These are phyloP conservation scores for Phytophthora ohioensis DNA, from an alignment of 352 stramenopile genomes.

Conservation along the genomic window DNA sequence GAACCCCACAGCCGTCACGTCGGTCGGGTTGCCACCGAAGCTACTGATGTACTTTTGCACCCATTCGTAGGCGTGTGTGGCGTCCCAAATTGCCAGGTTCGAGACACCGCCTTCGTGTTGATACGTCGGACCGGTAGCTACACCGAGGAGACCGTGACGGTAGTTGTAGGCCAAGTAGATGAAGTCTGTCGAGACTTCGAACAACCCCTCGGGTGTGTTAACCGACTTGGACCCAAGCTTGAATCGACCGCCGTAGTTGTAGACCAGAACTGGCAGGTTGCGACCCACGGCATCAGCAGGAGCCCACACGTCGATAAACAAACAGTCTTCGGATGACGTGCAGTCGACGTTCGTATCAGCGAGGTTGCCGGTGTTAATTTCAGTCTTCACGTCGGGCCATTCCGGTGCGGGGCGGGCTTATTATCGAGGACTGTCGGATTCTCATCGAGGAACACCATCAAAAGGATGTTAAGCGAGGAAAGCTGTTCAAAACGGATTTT, in stretches of 20 bases:
- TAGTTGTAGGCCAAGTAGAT: constrained; percentile 53
- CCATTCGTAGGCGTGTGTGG: constrained; percentile 44
- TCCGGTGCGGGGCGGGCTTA: not conserved
- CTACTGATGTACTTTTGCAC: constrained; percentile 47
- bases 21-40: constrained; percentile 46
- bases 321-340: too few relatives aligned
- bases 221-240: constrained; percentile 28
- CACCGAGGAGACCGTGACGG: constrained; percentile 35
- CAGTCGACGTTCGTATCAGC: not conserved
- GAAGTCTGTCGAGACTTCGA: constrained; percentile 38
- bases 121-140: constrained; percentile 34
- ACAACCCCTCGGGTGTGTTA: constrained; percentile 34
- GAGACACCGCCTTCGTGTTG: constrained; percentile 39
- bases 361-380: constrained; percentile 1
- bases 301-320: constrained; percentile 45
- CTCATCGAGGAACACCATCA: too few relatives aligned
- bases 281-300: constrained; percentile 26
- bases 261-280: constrained; percentile 48
- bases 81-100: constrained; percentile 40
- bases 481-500: too few relatives aligned
- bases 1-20: constrained; percentile 44
- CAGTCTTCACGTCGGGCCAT: not conserved
- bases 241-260: constrained; percentile 41
- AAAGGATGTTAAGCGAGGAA: too few relatives aligned
- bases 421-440: too few relatives aligned